phyloP scores from a whole-genome alignment of 2,329 filamentous ascomycete species.

The Lasiodiplodia sp. region DNA sequence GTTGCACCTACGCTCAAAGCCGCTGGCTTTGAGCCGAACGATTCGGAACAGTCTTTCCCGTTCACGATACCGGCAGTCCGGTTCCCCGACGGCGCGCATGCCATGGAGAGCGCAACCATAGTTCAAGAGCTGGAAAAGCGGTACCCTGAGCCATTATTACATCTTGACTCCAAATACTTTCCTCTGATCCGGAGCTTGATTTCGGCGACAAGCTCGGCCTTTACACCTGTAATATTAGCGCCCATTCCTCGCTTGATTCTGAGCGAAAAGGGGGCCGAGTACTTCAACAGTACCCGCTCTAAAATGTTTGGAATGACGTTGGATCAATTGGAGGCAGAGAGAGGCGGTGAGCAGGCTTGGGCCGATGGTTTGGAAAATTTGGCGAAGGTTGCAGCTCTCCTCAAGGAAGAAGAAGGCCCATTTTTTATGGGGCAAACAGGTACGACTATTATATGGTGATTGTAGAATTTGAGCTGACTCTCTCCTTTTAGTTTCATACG shows the following conservation, averaged over 20 bases:
- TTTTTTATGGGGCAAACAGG: not conserved
- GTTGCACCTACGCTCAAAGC: conserved; percentile 63
- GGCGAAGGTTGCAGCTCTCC: not conserved
- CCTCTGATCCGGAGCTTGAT: not conserved
- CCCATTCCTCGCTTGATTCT: not conserved
- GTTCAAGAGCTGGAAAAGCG: conserved; percentile 64
- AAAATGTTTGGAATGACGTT: not conserved
- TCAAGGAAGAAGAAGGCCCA: not conserved
- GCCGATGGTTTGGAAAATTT: not conserved
- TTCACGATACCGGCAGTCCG: conserved; percentile 56
- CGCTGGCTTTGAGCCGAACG: conserved; percentile 55
- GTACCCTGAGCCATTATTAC: conserved; percentile 54
- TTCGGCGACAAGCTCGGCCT: not conserved
- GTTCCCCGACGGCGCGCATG: conserved; percentile 62
- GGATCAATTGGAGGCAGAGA: not conserved
- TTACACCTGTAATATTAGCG: not conserved
- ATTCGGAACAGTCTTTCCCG: not conserved
- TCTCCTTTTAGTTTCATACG: conserved; percentile 43
- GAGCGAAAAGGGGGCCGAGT: not conserved
- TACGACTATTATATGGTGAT: not conserved
- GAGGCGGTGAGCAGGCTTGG: not conserved
- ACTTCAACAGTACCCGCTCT: not conserved
- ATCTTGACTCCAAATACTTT: not conserved
- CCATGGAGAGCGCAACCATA: conserved; percentile 71
- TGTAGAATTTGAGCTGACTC: not conserved